Evolutionary conservation across 2,329 filamentous ascomycete genomes (phyloP).

Genomic region (Aspergillus brasiliensis): DNA sequence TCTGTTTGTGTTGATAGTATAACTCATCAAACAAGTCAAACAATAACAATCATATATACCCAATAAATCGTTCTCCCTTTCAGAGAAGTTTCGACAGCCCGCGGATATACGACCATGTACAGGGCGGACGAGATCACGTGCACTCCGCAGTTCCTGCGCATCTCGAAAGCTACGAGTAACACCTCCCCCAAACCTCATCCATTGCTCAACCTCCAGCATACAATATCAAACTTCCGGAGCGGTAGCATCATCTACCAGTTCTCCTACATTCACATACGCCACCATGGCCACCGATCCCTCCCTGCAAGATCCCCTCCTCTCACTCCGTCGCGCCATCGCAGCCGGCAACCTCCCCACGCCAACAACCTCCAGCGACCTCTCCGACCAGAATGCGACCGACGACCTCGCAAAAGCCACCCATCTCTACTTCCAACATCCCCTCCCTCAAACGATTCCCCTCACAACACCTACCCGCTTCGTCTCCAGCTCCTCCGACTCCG

Average conservation of each 20-base stretch:
- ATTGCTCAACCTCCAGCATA: neutral
- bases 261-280: neutral
- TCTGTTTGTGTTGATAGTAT: neutral
- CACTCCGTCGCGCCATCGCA: slow-evolving; percentile 81
- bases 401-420: slow-evolving; percentile 76
- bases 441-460: slow-evolving; percentile 66
- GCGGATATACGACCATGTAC: neutral
- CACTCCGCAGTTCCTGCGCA: slow-evolving; percentile 5
- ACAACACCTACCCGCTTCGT: slow-evolving; percentile 81
- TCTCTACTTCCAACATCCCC: slow-evolving; percentile 69
- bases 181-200: neutral
- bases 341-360: slow-evolving; percentile 70
- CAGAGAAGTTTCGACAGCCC: too few species aligned
- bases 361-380: slow-evolving; percentile 66
- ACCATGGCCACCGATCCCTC: slow-evolving; percentile 60
- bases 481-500: slow-evolving; percentile 65
- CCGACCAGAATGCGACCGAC: slow-evolving; percentile 61
- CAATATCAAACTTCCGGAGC: neutral
- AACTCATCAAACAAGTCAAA: too few species aligned
- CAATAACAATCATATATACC: neutral
- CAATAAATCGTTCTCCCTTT: too few species aligned
- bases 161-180: neutral
- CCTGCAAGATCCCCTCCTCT: slow-evolving; percentile 72
- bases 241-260: slow-evolving; percentile 2
- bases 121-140: slow-evolving; percentile 3